These are phyloP conservation scores for Backusella tarrabulga DNA, from an alignment of 192 early-diverging fungal species.

Conservation along the genomic window DNA sequence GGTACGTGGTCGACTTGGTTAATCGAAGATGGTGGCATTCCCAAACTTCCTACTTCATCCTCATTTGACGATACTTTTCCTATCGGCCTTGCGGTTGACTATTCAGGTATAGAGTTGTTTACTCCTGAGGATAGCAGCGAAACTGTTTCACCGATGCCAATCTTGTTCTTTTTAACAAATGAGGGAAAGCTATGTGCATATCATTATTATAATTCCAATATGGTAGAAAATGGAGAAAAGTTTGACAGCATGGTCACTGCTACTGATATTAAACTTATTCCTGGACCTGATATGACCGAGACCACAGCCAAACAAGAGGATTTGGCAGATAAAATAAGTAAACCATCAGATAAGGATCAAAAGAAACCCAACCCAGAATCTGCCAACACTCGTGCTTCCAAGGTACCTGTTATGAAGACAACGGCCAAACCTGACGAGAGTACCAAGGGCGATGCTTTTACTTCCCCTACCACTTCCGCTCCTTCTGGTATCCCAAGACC, in stretches of 20 bases:
- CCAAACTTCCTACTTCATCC: not conserved
- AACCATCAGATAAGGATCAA: not conserved
- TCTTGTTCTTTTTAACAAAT: not conserved
- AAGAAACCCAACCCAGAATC: not conserved
- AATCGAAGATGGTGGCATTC: not conserved
- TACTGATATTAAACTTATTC: not conserved
- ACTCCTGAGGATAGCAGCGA: not conserved
- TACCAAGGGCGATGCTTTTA: not conserved
- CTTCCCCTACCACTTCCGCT: not conserved
- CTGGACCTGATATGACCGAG: not conserved
- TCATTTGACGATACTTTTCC: not conserved
- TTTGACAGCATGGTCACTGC: not conserved
- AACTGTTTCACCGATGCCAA: not conserved
- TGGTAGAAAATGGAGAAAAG: not conserved
- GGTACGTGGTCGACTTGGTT: not conserved
- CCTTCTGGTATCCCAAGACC: not conserved
- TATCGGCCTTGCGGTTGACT: not conserved
- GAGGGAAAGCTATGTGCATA: not conserved
- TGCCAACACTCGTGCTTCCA: not conserved
- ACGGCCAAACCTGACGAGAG: not conserved
- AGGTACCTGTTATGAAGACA: not conserved
- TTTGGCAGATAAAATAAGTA: not conserved
- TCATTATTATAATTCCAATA: not conserved
- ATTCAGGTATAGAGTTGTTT: not conserved
- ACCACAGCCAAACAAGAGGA: not conserved